Percentiles rank a stretch among this genome's conserved stretches.
Conservation (phyloP, 495 filamentous ascomycete genomes). For the Penicillium simplicissimum region DNA sequence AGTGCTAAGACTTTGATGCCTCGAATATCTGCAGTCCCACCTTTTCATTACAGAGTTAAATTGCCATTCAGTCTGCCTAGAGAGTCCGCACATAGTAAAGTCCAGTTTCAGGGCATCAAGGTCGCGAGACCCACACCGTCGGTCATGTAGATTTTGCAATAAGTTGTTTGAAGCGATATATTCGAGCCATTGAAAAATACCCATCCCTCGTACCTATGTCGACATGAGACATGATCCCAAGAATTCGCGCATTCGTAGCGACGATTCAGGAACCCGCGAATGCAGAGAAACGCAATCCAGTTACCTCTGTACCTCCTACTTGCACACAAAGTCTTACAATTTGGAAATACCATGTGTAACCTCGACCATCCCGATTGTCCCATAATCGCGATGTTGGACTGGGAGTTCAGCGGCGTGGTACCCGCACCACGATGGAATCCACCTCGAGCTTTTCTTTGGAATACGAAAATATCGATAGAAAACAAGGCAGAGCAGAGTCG, state of each 20-base stretch:
- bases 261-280: background rate
- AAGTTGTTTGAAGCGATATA: background rate
- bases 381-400: background rate
- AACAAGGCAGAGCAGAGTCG: too few relatives aligned
- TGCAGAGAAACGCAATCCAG: background rate
- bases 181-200: background rate
- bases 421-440: background rate
- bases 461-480: too few relatives aligned
- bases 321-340: background rate
- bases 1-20: too few relatives aligned
- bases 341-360: background rate
- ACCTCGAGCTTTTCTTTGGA: slow-evolving; percentile 1
- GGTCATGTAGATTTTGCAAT: background rate
- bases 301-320: background rate
- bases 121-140: too few relatives aligned
- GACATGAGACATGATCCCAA: background rate
- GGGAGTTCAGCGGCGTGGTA: background rate
- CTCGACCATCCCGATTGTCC: background rate
- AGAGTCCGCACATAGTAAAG: too few relatives aligned
- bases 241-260: background rate
- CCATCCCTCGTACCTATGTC: background rate
- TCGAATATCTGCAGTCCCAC: too few relatives aligned
- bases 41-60: too few relatives aligned
- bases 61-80: too few relatives aligned
- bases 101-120: too few relatives aligned